Base-by-base conservation (phyloP, 2,329 filamentous ascomycete genomes). In the Apiospora kogelbergensis region DNA sequence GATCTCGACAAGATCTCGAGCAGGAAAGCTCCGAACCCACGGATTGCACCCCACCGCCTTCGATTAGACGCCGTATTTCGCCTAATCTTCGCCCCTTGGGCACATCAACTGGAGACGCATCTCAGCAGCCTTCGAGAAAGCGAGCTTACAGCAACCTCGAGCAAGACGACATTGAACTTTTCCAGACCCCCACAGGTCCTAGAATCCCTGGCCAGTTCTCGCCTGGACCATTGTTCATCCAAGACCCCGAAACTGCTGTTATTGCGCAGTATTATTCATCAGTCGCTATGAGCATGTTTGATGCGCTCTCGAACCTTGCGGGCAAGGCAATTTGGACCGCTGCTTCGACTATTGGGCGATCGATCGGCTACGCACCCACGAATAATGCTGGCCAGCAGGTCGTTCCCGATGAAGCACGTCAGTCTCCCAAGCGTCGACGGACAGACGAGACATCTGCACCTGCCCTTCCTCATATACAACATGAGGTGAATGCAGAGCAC, bases 351-450 rank as follows among this genome's bases (percentile, higher is more conserved):
- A 37, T 60, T 60, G 30, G 53, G 37, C 53, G 30, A 37, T 30
- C 9, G 7, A 13, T 60, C 30, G 53, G 53, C 26, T 60, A 60
- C 30, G 33, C 30, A 13, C 53, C 53, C 41, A 33, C 63, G 7
- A 45, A 65, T 33, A 45, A 65, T 65, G 41, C 63, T 24, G 41
- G 44, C n/a, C 63, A 65, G 63, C 17, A 33, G 41, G 20, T 42
- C 24, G 41, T 33, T 30, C n/a, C 63, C 7, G 63, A 65, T 44
- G 63, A 65, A 26, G 41, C 24, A n/a, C 63, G 41, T 45, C 63
- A 65, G 41, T 65, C 63, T 26, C 63, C 63, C 22, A 65, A 65
- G 63, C 63, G 63, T 30, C 63, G 44, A 65, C 63, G 63, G 30
- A 65, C 40, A n/a, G 63, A 45, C 44, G 63, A 65, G 30, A 13